Base-by-base conservation (phyloP, 371 early-diverging fungal species). In the Entomophthora muscae region DNA sequence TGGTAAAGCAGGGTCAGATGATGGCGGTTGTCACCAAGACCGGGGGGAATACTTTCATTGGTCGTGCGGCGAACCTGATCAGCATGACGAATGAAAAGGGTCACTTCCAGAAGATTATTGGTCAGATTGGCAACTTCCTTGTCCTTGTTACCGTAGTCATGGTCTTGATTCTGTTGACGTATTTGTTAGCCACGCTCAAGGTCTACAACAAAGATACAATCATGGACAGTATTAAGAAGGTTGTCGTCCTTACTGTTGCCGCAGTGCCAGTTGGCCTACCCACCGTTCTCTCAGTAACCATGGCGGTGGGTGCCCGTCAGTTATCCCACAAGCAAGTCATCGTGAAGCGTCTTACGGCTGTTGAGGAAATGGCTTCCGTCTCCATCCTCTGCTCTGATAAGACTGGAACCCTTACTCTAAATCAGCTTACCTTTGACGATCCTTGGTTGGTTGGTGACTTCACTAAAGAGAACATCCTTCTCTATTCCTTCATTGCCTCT, bases 181-280 rank as follows among this genome's bases (percentile, higher is more conserved):
- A 85, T 66, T 76, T 84, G 61, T 69, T 90, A 31, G 71, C 83
- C 2, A 73, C 73, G 30, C 65, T 64, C 62, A 27, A 61, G 7
- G 63, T 63, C 28, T 58, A n/a, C n/a, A n/a, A n/a, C n/a, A n/a
- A n/a, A n/a, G n/a, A n/a, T n/a, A 53, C 42, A 55, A 64, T 60
- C 64, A 66, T 88, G 32, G 71, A 72, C 3, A 79, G 89, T 2
- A 76, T 97, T 57, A 75, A 85, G 59, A 76, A 89, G 55, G 89
- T 91, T 66, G 83, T 96, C 0, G 84, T 94, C 32, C 73, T 98
- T 52, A 94, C 96, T 10, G 86, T 96, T 53, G 95, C 96, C 60
- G 97, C 97, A 62, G 94, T 98, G 65, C 98, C 98, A 32, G 92
- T 95, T 63, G 93, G 95, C 69, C 79, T 95, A 26, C 95, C 93